These are phyloP conservation scores for Colletotrichum coccodes DNA, from an alignment of 2,329 filamentous ascomycete species.

Conservation along the genomic window DNA sequence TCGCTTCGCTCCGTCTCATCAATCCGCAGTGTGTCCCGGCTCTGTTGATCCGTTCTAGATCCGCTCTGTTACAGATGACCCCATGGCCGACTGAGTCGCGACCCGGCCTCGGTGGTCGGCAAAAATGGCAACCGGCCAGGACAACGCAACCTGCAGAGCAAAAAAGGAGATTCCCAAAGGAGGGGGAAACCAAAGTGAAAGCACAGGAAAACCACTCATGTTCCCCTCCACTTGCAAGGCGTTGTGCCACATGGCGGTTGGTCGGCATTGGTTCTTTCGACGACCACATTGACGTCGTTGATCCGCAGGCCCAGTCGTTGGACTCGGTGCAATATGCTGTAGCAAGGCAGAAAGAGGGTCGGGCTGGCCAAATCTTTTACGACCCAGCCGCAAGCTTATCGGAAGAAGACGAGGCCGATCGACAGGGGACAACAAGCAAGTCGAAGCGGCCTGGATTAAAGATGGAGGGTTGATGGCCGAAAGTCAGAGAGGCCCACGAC, in stretches of 20 bases:
- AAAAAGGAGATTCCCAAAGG: conserved; percentile 6
- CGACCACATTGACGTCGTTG: conserved; percentile 23
- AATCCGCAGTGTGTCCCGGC: conserved; percentile 1
- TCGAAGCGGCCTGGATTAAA: not conserved
- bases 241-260: conserved; percentile 6
- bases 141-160: conserved; percentile 2
- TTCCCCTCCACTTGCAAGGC: not conserved
- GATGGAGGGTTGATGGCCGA: not conserved
- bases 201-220: conserved; percentile 24
- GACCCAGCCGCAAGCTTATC: not conserved
- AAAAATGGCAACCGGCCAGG: not conserved
- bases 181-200: conserved; percentile 10
- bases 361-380: not conserved
- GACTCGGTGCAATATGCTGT: conserved; percentile 10
- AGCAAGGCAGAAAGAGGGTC: not conserved
- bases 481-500: not conserved
- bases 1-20: conserved; percentile 17
- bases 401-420: not conserved
- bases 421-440: not conserved
- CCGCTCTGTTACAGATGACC: not conserved
- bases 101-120: not conserved
- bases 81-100: not conserved
- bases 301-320: conserved; percentile 11
- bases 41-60: conserved; percentile 18
- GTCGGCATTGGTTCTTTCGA: conserved; percentile 13